Percentiles rank a stretch among this genome's conserved stretches.
Conservation (phyloP, 176 grass and related monocot species). For the Lolium rigidum region DNA sequence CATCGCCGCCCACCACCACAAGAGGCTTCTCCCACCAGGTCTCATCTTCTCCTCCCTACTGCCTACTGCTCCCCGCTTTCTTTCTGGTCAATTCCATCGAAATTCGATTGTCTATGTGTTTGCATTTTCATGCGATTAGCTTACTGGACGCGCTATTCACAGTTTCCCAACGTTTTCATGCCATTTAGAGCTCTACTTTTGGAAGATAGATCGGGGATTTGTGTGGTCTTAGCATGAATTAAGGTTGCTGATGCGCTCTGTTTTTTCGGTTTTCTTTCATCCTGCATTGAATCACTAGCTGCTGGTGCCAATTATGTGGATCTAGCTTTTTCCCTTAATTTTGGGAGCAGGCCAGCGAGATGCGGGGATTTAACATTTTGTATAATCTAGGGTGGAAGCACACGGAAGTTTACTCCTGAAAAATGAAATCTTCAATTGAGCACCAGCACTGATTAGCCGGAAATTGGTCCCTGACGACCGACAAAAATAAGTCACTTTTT, state of each 20-base stretch:
- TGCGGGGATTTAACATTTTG: slow-evolving; percentile 4
- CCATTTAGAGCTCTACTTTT: slow-evolving; percentile 1
- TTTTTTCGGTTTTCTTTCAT: slow-evolving; percentile 19
- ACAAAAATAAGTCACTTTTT: slow-evolving; percentile 36
- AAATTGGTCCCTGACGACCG: slow-evolving; percentile 13
- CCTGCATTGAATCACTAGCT: slow-evolving; percentile 41
- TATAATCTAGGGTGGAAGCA: not conserved
- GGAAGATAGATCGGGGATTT: slow-evolving; percentile 6
- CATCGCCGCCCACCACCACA: slow-evolving; percentile 46
- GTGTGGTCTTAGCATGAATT: not conserved
- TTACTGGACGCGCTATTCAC: not conserved
- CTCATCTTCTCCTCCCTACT: not conserved
- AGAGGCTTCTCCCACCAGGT: slow-evolving; percentile 52
- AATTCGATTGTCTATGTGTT: not conserved
- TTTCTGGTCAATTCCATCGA: no score
- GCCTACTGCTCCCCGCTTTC: not conserved
- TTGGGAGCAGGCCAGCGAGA: slow-evolving; percentile 14
- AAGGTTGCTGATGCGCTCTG: slow-evolving; percentile 13
- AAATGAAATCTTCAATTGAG: slow-evolving; percentile 5
- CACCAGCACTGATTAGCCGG: not conserved
- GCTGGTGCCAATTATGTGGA: slow-evolving; percentile 1
- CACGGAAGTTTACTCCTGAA: slow-evolving; percentile 12
- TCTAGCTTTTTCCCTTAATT: slow-evolving; percentile 17
- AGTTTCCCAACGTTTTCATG: not conserved
- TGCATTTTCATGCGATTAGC: not conserved